Percentiles rank a stretch among this genome's conserved stretches.
phyloP scores from a whole-genome alignment of 768 basidiomycete species.

The Phaeotremella fagi region DNA sequence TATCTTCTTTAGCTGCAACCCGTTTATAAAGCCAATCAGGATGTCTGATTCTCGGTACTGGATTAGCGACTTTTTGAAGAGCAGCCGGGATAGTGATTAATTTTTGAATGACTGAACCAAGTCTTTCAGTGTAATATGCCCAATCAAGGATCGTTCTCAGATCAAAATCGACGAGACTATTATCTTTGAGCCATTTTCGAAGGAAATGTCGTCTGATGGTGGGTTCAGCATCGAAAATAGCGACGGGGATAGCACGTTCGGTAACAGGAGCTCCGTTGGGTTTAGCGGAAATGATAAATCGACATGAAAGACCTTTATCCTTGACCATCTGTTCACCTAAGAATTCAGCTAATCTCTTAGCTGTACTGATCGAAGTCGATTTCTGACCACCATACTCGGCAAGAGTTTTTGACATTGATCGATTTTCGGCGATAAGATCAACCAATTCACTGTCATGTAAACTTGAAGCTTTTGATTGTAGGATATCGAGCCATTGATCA shows the following conservation, averaged over 20 bases:
- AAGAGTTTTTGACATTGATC: conserved; percentile 94
- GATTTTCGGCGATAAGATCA: conserved; percentile 95
- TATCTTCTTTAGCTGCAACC: conserved; percentile 83
- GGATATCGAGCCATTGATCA: conserved; percentile 93
- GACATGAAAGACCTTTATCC: conserved; percentile 97
- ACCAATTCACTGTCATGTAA: conserved; percentile 87
- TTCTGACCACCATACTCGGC: conserved; percentile 96
- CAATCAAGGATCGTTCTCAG: conserved; percentile 92
- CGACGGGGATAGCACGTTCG: conserved; percentile 91
- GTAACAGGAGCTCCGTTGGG: conserved; percentile 92
- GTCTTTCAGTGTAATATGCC: conserved; percentile 95
- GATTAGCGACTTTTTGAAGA: conserved; percentile 94
- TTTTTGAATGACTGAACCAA: conserved; percentile 97
- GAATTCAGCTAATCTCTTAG: conserved; percentile 90
- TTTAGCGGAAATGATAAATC: conserved; percentile 95
- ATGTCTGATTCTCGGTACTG: conserved; percentile 89
- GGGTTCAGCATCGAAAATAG: conserved; percentile 95
- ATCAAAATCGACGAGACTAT: conserved; percentile 77
- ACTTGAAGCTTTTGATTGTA: conserved; percentile 78
- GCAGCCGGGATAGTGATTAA: conserved; percentile 98
- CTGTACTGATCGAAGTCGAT: conserved; percentile 96
- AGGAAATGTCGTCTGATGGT: conserved; percentile 82
- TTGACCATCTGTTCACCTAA: conserved; percentile 98
- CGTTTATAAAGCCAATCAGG: conserved; percentile 95
- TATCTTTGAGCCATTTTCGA: conserved; percentile 95